phyloP scores from a whole-genome alignment of 495 filamentous ascomycete genomes.

The Pseudoneurospora amorphoporcata region DNA sequence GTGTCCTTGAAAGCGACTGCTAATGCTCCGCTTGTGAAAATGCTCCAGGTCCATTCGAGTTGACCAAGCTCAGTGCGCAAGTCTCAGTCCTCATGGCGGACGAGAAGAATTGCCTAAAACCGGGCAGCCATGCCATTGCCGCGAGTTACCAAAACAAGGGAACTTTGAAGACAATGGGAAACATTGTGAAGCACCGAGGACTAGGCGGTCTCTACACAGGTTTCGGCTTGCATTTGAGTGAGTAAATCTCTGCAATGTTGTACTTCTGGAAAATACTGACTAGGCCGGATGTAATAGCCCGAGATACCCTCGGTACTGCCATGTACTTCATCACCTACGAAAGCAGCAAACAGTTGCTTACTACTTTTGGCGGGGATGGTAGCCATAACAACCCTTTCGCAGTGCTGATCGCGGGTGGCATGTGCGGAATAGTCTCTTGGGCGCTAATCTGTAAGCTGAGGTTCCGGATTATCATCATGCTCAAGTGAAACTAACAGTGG shows the following conservation, averaged over 20 bases:
- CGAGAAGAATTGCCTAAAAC: slow-evolving; percentile 42
- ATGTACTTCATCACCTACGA: slow-evolving; percentile 93
- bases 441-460: slow-evolving; percentile 51
- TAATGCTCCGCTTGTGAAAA: not conserved
- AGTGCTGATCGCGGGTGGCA: slow-evolving; percentile 61
- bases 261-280: slow-evolving; percentile 1
- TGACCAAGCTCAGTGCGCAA: slow-evolving; percentile 87
- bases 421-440: slow-evolving; percentile 77
- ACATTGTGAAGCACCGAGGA: slow-evolving; percentile 71
- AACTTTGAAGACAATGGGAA: slow-evolving; percentile 66
- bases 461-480: not conserved
- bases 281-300: slow-evolving; percentile 32
- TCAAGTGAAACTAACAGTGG: not conserved
- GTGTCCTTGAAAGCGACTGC: not conserved
- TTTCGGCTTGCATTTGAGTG: slow-evolving; percentile 71
- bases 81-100: slow-evolving; percentile 76
- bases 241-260: slow-evolving; percentile 16
- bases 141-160: slow-evolving; percentile 70
- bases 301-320: slow-evolving; percentile 80
- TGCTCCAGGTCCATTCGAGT: slow-evolving; percentile 73
- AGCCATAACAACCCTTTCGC: slow-evolving; percentile 62
- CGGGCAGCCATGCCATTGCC: slow-evolving; percentile 45
- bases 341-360: slow-evolving; percentile 73
- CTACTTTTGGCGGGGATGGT: slow-evolving; percentile 55
- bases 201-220: slow-evolving; percentile 76